phyloP scores from a whole-genome alignment of 306 rosid species.

The Parietaria judaica region DNA sequence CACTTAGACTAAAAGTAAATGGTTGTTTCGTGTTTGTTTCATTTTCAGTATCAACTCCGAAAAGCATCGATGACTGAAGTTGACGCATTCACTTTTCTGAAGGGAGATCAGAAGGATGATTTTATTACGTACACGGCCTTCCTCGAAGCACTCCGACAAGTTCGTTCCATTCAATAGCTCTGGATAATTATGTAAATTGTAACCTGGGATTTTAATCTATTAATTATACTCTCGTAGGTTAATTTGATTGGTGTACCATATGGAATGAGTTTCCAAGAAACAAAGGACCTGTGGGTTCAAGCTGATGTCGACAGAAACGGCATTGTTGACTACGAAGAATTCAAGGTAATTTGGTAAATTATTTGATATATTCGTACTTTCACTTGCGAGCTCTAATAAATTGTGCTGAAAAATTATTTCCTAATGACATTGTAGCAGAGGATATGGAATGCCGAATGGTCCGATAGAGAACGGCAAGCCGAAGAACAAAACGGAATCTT shows the following conservation, averaged over 20 bases:
- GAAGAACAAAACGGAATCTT: constrained; percentile 27
- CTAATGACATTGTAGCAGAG: constrained; percentile 41
- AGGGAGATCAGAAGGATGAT: constrained; percentile 54
- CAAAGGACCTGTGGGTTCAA: constrained; percentile 73
- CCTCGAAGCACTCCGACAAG: constrained; percentile 68
- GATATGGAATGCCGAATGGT: constrained; percentile 53
- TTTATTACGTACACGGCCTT: constrained; percentile 54
- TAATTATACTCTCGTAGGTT: constrained; percentile 38
- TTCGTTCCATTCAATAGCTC: constrained; percentile 18
- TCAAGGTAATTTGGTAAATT: constrained; percentile 50
- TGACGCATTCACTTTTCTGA: constrained; percentile 71
- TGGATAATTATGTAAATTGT: not conserved
- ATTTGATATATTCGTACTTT: not conserved
- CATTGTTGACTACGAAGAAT: constrained; percentile 59
- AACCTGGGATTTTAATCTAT: constrained; percentile 15
- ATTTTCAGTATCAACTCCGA: constrained; percentile 55
- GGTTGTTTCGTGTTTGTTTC: constrained; percentile 1
- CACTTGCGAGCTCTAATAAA: not conserved
- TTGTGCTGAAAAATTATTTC: not conserved
- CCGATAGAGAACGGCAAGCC: constrained; percentile 28
- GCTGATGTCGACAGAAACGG: constrained; percentile 73
- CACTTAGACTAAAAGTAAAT: not conserved
- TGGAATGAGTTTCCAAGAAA: constrained; percentile 70
- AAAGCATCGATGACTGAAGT: constrained; percentile 70
- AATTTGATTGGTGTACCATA: constrained; percentile 52